phyloP scores from a whole-genome alignment of 1,284 basidiomycete species.

The Mycena sp. region DNA sequence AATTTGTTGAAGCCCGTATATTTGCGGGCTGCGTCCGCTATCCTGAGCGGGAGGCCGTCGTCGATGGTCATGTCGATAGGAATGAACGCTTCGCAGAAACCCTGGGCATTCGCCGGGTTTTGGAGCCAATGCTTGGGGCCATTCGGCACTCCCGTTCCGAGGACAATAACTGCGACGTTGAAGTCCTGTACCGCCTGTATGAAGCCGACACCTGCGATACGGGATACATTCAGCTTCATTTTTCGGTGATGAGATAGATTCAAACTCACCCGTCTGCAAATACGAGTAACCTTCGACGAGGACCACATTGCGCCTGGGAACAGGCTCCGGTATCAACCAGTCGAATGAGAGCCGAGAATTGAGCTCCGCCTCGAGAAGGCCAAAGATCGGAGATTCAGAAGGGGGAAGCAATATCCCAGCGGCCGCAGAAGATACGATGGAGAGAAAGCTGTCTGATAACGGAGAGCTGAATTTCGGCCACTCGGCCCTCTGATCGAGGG shows the following conservation, averaged over 20 bases:
- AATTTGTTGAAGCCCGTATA: constrained; percentile 6
- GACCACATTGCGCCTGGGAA: constrained; percentile 9
- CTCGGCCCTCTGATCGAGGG: not conserved
- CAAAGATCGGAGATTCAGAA: not conserved
- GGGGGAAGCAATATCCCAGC: constrained; percentile 7
- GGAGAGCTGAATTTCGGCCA: not conserved
- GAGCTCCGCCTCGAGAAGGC: constrained; percentile 2
- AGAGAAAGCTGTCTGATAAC: not conserved
- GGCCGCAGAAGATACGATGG: not conserved
- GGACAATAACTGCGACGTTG: constrained; percentile 11
- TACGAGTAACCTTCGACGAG: constrained; percentile 13
- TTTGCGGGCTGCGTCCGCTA: constrained; percentile 6
- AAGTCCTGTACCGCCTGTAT: constrained; percentile 16
- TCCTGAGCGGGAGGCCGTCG: constrained; percentile 7
- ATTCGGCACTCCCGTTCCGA: constrained; percentile 14
- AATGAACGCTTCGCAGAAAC: constrained; percentile 22
- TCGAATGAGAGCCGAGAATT: not conserved
- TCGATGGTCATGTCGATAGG: constrained; percentile 21
- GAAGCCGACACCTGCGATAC: constrained; percentile 15
- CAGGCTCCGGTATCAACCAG: constrained; percentile 3
- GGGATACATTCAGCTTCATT: too few relatives aligned
- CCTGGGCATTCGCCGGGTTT: constrained; percentile 10
- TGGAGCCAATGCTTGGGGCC: constrained; percentile 21
- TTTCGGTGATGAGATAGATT: too few relatives aligned
- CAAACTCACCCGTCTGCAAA: not conserved